Evolutionary conservation across 495 filamentous ascomycete species (phyloP).

Genomic region (Aspergillus carlsbadensis): DNA sequence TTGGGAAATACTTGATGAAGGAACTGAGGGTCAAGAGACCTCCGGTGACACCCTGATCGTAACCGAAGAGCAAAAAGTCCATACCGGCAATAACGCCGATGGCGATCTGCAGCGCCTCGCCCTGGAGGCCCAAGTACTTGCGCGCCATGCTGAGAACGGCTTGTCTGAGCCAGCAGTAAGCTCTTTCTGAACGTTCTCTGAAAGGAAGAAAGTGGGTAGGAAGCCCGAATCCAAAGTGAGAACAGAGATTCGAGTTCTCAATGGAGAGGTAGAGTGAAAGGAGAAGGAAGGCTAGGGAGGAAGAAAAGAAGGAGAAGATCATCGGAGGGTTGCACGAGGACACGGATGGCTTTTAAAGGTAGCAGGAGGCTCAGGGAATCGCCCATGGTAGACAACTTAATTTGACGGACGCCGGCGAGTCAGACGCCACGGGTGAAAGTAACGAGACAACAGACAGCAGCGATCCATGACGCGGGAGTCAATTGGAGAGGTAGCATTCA

Average conservation of each 20-base stretch:
- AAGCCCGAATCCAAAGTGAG: neutral
- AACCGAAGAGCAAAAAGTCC: conserved; percentile 65
- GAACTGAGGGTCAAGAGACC: conserved; percentile 55
- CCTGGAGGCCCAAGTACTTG: conserved; percentile 64
- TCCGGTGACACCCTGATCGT: conserved; percentile 61
- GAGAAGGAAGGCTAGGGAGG: neutral
- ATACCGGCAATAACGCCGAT: conserved; percentile 68
- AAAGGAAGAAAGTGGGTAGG: neutral
- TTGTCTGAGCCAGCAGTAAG: conserved; percentile 1
- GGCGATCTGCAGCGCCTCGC: conserved; percentile 63
- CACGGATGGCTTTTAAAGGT: conserved; percentile 10
- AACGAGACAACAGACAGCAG: neutral
- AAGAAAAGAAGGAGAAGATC: conserved; percentile 5
- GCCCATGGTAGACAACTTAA: conserved; percentile 3
- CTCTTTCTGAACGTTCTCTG: neutral
- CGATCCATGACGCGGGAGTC: neutral
- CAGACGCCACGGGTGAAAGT: neutral
- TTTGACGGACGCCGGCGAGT: neutral
- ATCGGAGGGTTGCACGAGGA: conserved; percentile 16
- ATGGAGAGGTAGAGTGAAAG: neutral
- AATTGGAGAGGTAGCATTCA: no score
- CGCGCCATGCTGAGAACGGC: conserved; percentile 25
- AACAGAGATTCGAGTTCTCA: neutral
- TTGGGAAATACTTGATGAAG: conserved; percentile 55
- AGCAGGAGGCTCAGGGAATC: conserved; percentile 4